Evolutionary conservation across 495 filamentous ascomycete genomes (phyloP).

Genomic region (Cercophora samala): DNA sequence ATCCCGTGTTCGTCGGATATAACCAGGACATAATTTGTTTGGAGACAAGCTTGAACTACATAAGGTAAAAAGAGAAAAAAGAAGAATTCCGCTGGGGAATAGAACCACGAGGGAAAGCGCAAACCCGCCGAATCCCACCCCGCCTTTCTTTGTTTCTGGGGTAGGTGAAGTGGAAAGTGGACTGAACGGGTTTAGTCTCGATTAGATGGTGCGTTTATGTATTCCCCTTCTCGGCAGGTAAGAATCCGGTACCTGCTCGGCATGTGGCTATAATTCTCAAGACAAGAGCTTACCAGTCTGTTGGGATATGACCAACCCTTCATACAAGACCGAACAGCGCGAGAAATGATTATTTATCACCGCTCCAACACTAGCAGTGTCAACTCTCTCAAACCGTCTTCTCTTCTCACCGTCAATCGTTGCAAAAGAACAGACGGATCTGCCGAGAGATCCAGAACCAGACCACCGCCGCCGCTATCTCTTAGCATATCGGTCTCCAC

Average conservation of each 20-base stretch:
- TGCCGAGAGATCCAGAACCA: background rate
- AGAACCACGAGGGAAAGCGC: background rate
- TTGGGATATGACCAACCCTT: too few relatives aligned
- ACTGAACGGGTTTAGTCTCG: background rate
- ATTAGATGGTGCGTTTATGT: background rate
- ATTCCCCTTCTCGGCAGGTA: background rate
- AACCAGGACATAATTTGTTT: slow-evolving; percentile 13
- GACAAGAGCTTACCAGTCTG: too few relatives aligned
- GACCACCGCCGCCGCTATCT: background rate
- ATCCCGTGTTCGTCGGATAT: slow-evolving; percentile 10
- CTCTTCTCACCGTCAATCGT: too few relatives aligned
- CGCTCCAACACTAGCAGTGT: background rate
- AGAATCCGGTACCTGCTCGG: background rate
- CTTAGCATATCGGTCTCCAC: background rate
- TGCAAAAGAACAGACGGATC: too few relatives aligned
- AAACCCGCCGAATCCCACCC: background rate
- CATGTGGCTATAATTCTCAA: too few relatives aligned
- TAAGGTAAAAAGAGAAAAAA: background rate
- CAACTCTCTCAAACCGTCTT: too few relatives aligned
- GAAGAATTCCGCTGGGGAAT: background rate
- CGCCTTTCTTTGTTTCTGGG: background rate
- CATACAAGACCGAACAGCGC: background rate
- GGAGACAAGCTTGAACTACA: background rate
- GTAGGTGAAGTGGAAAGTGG: background rate
- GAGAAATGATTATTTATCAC: background rate